Evolutionary conservation across 345 rosid genomes (phyloP), one percentile per base, ranked within the genome.

Genomic region (Brassica cretica): DNA sequence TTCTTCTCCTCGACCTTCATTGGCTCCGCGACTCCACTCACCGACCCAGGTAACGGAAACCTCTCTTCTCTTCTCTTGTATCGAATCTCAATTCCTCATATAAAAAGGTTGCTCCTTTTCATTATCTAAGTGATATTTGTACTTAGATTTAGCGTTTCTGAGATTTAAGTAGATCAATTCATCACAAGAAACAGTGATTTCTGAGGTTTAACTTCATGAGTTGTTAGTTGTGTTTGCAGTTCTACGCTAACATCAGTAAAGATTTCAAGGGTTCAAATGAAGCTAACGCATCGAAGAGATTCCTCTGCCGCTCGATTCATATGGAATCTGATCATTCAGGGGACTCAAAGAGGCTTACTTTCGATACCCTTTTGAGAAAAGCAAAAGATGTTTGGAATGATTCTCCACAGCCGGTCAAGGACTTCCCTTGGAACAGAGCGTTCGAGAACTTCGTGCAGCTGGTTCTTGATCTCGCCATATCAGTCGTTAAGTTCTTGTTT

Each of bases 401-500:
- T 67, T 80, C 86, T 69, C 98, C 98, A 59, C 84, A 82, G 68
- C 95, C 94, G 0, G 84, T 94, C 71, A 90, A 91, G 86, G 85
- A 85, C 8, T 94, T 94, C 71, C 98, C 98, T 56, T 94, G 97
- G 97, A 81, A 68, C 72, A 86, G 82, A 86, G 86, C 88, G 8
- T 68, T 90, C 21, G 86, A 79, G 12, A 92, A 91, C 84, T 94
- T 92, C 79, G 33, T 88, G 21, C 97, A 89, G 69, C 91, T 94
- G 33, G 78, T 87, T 41, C 85, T 94, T 39, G 95, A 90, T 88
- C 89, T 94, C 44, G 39, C 80, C 2, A 60, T 94, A 73, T 84
- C 89, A 5, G 95, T 91, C 51, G 76, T 86, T 76, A 90, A 92
- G 80, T 86, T 84, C 73, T 78, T 94, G 77, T 85, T 85, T n/a